These are phyloP conservation scores for Coniochaeta hoffmannii DNA, from an alignment of 2,329 filamentous ascomycete genomes.

Conservation along the genomic window DNA sequence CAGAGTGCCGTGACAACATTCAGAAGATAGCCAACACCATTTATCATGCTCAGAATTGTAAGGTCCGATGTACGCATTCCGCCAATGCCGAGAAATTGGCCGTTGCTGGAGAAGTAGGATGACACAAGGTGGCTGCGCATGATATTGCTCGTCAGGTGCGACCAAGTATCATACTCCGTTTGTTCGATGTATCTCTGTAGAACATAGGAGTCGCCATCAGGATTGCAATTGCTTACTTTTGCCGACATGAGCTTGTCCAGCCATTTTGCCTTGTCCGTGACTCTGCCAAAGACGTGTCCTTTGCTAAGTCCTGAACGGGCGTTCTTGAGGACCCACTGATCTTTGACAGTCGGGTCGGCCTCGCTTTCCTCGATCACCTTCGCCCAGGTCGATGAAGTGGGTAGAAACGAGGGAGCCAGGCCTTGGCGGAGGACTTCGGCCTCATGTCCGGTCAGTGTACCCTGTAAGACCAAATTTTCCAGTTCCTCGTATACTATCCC, in stretches of 20 bases:
- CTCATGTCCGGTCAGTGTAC: neutral
- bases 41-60: neutral
- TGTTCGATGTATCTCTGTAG: constrained; percentile 3
- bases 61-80: neutral
- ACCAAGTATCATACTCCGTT: neutral
- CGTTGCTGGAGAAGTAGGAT: neutral
- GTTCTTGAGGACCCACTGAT: constrained; percentile 3
- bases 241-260: neutral
- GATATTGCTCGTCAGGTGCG: neutral
- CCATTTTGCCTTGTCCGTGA: neutral
- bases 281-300: constrained; percentile 1
- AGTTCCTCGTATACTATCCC: constrained; percentile 2
- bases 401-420: neutral
- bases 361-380: constrained; percentile 2
- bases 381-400: neutral
- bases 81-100: constrained; percentile 1
- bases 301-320: constrained; percentile 2
- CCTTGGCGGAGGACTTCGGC: neutral
- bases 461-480: neutral
- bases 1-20: neutral
- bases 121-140: neutral
- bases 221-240: neutral
- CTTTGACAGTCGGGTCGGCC: neutral
- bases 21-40: neutral
- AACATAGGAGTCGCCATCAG: neutral